Conservation (phyloP, 2,329 filamentous ascomycete species). For the Xylariaceae sp. region DNA sequence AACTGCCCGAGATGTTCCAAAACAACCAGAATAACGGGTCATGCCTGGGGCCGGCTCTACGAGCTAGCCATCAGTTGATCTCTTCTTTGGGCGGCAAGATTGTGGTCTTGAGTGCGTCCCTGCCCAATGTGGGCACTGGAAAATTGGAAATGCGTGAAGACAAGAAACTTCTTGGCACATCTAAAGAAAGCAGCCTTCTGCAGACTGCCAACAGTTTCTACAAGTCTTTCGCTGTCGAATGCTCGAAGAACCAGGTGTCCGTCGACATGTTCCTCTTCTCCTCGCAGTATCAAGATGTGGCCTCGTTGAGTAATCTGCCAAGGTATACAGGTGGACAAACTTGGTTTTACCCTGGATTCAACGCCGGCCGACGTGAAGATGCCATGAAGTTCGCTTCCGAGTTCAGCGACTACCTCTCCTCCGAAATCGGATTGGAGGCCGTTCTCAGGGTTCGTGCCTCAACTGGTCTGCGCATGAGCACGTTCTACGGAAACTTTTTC, state of each 20-base stretch:
- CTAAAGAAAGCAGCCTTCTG: constrained; percentile 80
- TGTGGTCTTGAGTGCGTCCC: constrained; percentile 79
- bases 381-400: constrained; percentile 97
- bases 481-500: constrained; percentile 99
- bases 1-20: constrained; percentile 94
- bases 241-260: constrained; percentile 97
- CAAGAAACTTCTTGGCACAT: constrained; percentile 91
- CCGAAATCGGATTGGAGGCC: constrained; percentile 92
- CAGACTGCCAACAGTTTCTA: constrained; percentile 96
- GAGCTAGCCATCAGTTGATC: constrained; percentile 93
- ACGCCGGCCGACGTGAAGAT: constrained; percentile 87
- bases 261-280: constrained; percentile 98
- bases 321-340: constrained; percentile 96
- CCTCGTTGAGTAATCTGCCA: constrained; percentile 89
- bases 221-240: constrained; percentile 98
- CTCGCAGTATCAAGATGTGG: constrained; percentile 94
- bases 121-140: constrained; percentile 86
- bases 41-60: constrained; percentile 91
- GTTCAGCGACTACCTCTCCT: constrained; percentile 94
- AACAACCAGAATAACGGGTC: constrained; percentile 84
- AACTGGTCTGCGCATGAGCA: constrained; percentile 91
- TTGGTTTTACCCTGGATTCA: constrained; percentile 98
- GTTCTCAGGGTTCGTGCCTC: constrained; percentile 93
- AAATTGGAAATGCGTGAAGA: constrained; percentile 93
- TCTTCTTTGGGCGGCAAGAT: constrained; percentile 93